phyloP scores from a whole-genome alignment of 139 green algal genomes.

The Micromonas commoda region DNA sequence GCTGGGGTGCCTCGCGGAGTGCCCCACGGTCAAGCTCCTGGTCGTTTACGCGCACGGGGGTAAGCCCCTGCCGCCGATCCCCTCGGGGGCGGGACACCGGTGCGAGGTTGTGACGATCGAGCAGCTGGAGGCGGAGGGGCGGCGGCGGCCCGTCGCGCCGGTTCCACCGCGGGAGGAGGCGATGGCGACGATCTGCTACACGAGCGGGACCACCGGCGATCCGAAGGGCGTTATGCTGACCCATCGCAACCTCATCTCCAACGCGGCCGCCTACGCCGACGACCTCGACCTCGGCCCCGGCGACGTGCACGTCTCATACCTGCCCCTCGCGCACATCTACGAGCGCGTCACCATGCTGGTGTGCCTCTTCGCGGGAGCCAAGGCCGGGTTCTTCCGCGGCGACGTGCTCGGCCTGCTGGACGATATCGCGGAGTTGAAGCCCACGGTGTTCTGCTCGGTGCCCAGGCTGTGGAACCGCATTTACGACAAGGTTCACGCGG shows the following conservation, averaged over 20 bases:
- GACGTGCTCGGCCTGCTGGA: slow-evolving; percentile 37
- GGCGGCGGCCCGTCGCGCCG: not conserved
- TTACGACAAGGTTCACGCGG: slow-evolving; percentile 62
- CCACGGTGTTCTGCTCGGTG: slow-evolving; percentile 79
- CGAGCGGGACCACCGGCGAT: slow-evolving; percentile 51
- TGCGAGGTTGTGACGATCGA: slow-evolving; percentile 8
- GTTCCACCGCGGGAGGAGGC: slow-evolving; percentile 39
- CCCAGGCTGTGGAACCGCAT: slow-evolving; percentile 95
- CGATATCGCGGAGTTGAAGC: slow-evolving; percentile 47
- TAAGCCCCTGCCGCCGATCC: not conserved
- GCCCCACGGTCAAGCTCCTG: slow-evolving; percentile 67
- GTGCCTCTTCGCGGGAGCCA: slow-evolving; percentile 12
- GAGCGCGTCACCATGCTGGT: slow-evolving; percentile 38
- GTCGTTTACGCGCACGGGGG: slow-evolving; percentile 41
- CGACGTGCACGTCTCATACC: slow-evolving; percentile 44
- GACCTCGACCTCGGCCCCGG: not conserved
- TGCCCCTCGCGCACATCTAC: slow-evolving; percentile 53
- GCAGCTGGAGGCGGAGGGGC: slow-evolving; percentile 2
- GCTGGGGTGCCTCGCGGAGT: slow-evolving; percentile 59
- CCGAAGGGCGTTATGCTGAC: slow-evolving; percentile 50
- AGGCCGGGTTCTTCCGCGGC: slow-evolving; percentile 26
- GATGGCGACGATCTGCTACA: slow-evolving; percentile 92
- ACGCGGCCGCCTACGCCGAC: slow-evolving; percentile 31
- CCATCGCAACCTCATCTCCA: slow-evolving; percentile 43
- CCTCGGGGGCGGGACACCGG: slow-evolving; percentile 14